Percentiles rank a stretch among this genome's conserved stretches.
These are phyloP conservation scores for Aspergillus hortae DNA, from an alignment of 2,329 filamentous ascomycete genomes.

Conservation along the genomic window DNA sequence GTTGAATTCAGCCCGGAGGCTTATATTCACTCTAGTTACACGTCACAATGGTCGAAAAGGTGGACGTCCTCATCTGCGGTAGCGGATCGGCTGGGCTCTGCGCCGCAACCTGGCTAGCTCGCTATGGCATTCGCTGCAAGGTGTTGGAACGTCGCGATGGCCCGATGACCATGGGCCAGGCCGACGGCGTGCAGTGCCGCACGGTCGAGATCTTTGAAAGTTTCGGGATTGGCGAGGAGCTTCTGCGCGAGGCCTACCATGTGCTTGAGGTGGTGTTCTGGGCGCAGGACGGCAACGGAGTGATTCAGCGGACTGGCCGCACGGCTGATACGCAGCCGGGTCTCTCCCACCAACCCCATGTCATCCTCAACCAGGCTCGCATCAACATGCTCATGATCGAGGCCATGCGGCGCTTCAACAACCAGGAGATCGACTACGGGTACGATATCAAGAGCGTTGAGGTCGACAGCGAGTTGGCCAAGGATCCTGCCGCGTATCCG, in stretches of 20 bases:
- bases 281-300: slow-evolving; percentile 35
- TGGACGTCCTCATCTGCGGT: slow-evolving; percentile 59
- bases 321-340: slow-evolving; percentile 54
- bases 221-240: slow-evolving; percentile 52
- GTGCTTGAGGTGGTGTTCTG: slow-evolving; percentile 58
- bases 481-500: slow-evolving; percentile 40
- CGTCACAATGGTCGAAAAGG: slow-evolving; percentile 17
- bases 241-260: slow-evolving; percentile 57
- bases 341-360: slow-evolving; percentile 53
- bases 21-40: background rate
- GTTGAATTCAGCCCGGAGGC: background rate
- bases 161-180: slow-evolving; percentile 57
- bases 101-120: slow-evolving; percentile 59
- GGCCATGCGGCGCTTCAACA: slow-evolving; percentile 43
- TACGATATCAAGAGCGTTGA: slow-evolving; percentile 49
- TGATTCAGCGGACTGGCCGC: slow-evolving; percentile 47
- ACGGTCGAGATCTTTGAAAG: slow-evolving; percentile 62
- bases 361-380: slow-evolving; percentile 56
- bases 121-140: slow-evolving; percentile 53
- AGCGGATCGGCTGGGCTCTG: slow-evolving; percentile 61
- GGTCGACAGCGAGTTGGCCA: slow-evolving; percentile 45
- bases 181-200: slow-evolving; percentile 60
- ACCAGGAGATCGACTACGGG: slow-evolving; percentile 53
- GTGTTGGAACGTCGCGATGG: slow-evolving; percentile 57
- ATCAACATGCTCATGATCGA: slow-evolving; percentile 54